Evolutionary conservation across 2,329 filamentous ascomycete species (phyloP).

Genomic region (Orbilia blumenaviensis): DNA sequence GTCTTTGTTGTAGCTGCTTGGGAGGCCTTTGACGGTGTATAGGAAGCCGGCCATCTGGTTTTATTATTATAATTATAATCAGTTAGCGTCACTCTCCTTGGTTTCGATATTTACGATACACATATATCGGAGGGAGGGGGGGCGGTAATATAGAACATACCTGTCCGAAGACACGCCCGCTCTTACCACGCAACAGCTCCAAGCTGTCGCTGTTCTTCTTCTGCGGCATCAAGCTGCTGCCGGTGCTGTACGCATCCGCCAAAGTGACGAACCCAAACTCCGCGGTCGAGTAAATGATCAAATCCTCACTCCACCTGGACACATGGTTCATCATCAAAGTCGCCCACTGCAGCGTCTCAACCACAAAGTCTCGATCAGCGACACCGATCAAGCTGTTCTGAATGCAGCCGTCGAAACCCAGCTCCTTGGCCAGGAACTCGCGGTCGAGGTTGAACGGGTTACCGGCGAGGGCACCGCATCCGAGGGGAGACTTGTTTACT

Average conservation of each 20-base stretch:
- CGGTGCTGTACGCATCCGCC: slow-evolving; percentile 82
- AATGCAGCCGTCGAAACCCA: slow-evolving; percentile 78
- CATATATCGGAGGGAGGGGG: neutral
- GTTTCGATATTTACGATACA: neutral
- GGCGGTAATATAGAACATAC: slow-evolving; percentile 64
- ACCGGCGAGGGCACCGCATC: slow-evolving; percentile 79
- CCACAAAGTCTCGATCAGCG: slow-evolving; percentile 81
- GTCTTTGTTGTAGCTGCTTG: slow-evolving; percentile 89
- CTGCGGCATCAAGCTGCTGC: slow-evolving; percentile 80
- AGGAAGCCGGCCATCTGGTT: slow-evolving; percentile 57
- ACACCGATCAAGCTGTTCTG: slow-evolving; percentile 81
- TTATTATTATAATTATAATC: slow-evolving; percentile 15
- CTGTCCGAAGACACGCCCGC: slow-evolving; percentile 78
- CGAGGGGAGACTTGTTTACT: slow-evolving; percentile 77
- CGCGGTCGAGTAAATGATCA: slow-evolving; percentile 80
- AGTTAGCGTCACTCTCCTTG: no score
- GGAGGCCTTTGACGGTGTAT: slow-evolving; percentile 72
- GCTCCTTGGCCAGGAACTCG: slow-evolving; percentile 78
- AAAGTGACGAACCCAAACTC: slow-evolving; percentile 80
- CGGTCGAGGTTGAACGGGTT: slow-evolving; percentile 85
- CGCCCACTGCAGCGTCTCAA: slow-evolving; percentile 83
- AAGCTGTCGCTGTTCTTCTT: slow-evolving; percentile 84
- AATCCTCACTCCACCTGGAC: slow-evolving; percentile 81
- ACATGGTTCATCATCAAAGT: slow-evolving; percentile 81
- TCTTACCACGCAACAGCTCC: slow-evolving; percentile 76